Percentiles rank a stretch among this genome's conserved stretches.
Evolutionary conservation across 192 early-diverging fungal genomes (phyloP).

Genomic region (Coemansia sp.): DNA sequence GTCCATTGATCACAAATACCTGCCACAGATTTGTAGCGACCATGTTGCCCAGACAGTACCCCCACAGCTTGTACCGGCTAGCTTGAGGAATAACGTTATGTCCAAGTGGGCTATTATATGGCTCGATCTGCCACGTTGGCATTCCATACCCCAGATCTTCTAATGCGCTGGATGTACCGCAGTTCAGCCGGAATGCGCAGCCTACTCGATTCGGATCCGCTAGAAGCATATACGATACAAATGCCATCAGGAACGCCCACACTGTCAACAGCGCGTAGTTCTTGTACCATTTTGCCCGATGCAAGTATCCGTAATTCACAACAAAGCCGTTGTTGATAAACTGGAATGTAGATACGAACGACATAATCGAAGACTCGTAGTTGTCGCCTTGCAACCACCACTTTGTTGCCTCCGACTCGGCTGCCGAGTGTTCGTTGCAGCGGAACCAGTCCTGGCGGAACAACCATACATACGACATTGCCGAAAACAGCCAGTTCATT

Average conservation of each 20-base stretch:
- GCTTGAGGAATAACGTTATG: conserved; percentile 61
- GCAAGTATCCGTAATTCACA: conserved; percentile 70
- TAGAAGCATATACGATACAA: conserved; percentile 59
- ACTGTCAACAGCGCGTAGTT: conserved; percentile 65
- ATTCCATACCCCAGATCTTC: conserved; percentile 25
- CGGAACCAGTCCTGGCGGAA: conserved; percentile 73
- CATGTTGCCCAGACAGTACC: conserved; percentile 55
- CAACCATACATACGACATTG: conserved; percentile 54
- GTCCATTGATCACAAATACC: conserved; percentile 52
- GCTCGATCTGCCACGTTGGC: conserved; percentile 44
- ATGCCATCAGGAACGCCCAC: conserved; percentile 58
- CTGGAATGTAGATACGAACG: conserved; percentile 66
- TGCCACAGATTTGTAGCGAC: conserved; percentile 46
- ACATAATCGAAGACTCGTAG: conserved; percentile 67
- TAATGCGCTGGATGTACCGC: conserved; percentile 42
- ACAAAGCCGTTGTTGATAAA: conserved; percentile 69
- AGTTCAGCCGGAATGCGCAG: conserved; percentile 75
- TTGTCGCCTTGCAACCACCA: conserved; percentile 88
- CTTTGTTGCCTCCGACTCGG: conserved; percentile 57
- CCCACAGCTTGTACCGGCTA: conserved; percentile 59
- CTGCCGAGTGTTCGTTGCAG: conserved; percentile 77
- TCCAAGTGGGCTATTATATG: conserved; percentile 52
- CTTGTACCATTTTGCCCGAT: conserved; percentile 61
- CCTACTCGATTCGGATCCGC: conserved; percentile 65
- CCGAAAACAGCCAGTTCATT: conserved; percentile 70